Evolutionary conservation across 306 rosid species (phyloP).

Genomic region (Amphicarpaea edgeworthii): DNA sequence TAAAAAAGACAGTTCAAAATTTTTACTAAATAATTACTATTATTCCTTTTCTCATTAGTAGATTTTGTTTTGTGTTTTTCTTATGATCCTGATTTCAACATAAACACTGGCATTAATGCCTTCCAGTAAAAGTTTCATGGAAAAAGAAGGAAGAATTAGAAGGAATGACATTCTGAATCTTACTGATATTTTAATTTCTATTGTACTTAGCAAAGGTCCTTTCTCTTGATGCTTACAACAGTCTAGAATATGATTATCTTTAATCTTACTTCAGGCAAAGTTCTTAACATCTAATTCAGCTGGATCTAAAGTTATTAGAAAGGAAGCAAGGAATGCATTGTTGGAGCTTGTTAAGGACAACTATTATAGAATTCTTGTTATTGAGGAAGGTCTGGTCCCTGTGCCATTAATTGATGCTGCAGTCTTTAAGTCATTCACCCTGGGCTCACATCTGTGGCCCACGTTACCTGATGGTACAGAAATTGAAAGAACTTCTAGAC

Average conservation of each 20-base stretch:
- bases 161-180: conserved; percentile 23
- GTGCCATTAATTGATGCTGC: conserved; percentile 84
- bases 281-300: conserved; percentile 53
- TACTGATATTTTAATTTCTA: conserved; percentile 37
- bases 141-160: conserved; percentile 29
- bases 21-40: background rate
- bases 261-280: conserved; percentile 64
- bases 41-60: conserved; percentile 7
- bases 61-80: background rate
- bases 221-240: conserved; percentile 30
- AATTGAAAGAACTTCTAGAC: conserved; percentile 64
- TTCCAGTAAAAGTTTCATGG: conserved; percentile 2
- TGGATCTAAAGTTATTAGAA: conserved; percentile 68
- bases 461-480: conserved; percentile 85
- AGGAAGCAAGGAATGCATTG: conserved; percentile 88
- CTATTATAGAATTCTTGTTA: conserved; percentile 73
- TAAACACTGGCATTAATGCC: conserved; percentile 6
- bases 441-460: conserved; percentile 66
- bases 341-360: conserved; percentile 78
- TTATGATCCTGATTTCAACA: background rate
- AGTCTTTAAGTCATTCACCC: conserved; percentile 82
- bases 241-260: conserved; percentile 37
- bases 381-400: conserved; percentile 91
- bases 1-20: background rate
- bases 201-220: conserved; percentile 6